Conservation (phyloP, 352 stramenopile genomes). For the Halophytophthora batemanensis region DNA sequence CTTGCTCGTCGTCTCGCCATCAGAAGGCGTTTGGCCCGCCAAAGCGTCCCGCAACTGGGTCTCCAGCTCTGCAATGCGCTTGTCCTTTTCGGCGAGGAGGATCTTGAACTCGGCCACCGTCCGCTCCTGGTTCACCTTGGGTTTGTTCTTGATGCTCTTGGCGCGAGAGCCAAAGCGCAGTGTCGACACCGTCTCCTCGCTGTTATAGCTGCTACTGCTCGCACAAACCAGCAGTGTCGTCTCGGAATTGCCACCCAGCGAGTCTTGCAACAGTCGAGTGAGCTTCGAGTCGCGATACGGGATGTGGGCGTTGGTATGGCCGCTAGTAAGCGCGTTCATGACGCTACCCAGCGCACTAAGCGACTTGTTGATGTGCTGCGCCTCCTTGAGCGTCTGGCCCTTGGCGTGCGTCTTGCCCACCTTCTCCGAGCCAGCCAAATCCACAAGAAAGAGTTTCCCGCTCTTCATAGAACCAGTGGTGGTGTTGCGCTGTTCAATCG, state of each 20-base stretch:
- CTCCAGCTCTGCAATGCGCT: conserved; percentile 44
- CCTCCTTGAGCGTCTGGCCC: conserved; percentile 89
- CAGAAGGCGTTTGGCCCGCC: neutral
- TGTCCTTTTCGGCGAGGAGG: conserved; percentile 55
- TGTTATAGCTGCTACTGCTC: conserved; percentile 63
- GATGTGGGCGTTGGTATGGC: conserved; percentile 87
- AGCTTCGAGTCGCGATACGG: conserved; percentile 90
- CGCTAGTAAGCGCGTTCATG: conserved; percentile 86
- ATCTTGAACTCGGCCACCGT: conserved; percentile 74
- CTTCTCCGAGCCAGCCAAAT: conserved; percentile 77
- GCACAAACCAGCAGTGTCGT: conserved; percentile 72
- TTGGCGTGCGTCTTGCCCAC: conserved; percentile 82
- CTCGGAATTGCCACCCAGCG: conserved; percentile 72
- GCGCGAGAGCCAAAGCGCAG: conserved; percentile 74
- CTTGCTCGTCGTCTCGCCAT: conserved; percentile 13
- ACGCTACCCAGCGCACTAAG: conserved; percentile 88
- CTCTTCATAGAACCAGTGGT: conserved; percentile 61
- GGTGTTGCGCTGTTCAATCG: conserved; percentile 87
- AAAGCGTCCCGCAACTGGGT: conserved; percentile 24
- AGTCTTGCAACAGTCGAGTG: conserved; percentile 84
- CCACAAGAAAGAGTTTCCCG: conserved; percentile 92
- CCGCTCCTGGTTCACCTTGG: conserved; percentile 88
- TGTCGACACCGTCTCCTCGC: conserved; percentile 70
- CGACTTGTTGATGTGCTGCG: conserved; percentile 90
- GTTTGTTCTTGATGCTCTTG: conserved; percentile 81